Percentiles rank a stretch among this genome's conserved stretches.
These are phyloP conservation scores for Maudiozyma serrabonitensis DNA, from an alignment of 805 yeast species.

Conservation along the genomic window DNA sequence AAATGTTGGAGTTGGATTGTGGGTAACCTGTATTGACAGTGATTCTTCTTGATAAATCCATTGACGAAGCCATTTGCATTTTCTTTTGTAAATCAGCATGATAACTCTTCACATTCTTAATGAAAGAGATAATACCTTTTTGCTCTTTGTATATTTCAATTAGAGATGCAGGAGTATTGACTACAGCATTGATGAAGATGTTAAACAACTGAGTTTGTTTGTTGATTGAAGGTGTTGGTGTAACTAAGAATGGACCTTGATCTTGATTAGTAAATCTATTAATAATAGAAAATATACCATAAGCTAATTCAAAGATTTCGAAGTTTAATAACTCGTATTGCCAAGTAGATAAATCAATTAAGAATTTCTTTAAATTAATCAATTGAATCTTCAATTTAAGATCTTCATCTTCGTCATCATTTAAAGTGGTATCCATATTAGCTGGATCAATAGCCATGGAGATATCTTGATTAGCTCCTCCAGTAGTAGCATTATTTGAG, in stretches of 20 bases:
- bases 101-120: constrained; percentile 16
- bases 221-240: constrained; percentile 16
- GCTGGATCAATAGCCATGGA: constrained; percentile 14
- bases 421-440: constrained; percentile 12
- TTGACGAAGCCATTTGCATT: constrained; percentile 19
- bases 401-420: constrained; percentile 24
- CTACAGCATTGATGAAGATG: constrained; percentile 18
- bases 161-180: constrained; percentile 18
- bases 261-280: constrained; percentile 25
- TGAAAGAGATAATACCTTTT: constrained; percentile 16
- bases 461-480: constrained; percentile 2
- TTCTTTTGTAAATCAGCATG: constrained; percentile 19
- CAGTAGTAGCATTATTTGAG: constrained; percentile 1
- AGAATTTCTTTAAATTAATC: constrained; percentile 40
- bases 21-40: constrained; percentile 4
- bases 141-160: constrained; percentile 19
- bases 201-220: constrained; percentile 18
- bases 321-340: constrained; percentile 33
- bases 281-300: constrained; percentile 23
- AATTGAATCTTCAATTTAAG: constrained; percentile 29
- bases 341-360: constrained; percentile 41
- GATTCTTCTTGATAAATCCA: constrained; percentile 17
- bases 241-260: constrained; percentile 23
- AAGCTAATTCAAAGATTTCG: constrained; percentile 26
- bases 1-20: constrained; percentile 11